Evolutionary conservation across 2,329 filamentous ascomycete species (phyloP).

Genomic region (Fusarium pininemorale): DNA sequence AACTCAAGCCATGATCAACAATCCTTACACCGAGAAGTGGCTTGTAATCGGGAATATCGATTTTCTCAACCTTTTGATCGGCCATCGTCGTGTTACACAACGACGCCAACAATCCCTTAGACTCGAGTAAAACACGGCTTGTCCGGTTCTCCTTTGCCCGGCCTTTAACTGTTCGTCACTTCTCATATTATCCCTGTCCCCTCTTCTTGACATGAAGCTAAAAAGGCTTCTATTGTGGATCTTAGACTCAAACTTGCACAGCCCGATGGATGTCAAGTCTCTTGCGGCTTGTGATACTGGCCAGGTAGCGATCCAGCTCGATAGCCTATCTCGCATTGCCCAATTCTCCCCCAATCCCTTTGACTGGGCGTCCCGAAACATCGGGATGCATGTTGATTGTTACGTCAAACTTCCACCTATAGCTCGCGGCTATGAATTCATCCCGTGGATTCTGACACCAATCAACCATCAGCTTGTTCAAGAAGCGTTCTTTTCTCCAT

Average conservation of each 20-base stretch:
- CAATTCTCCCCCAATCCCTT: neutral
- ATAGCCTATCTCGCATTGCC: slow-evolving; percentile 1
- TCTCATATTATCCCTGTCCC: neutral
- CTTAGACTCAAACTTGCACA: neutral
- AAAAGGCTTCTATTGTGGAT: slow-evolving; percentile 7
- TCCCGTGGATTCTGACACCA: neutral
- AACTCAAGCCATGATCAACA: neutral
- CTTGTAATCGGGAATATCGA: neutral
- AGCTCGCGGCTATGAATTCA: slow-evolving; percentile 2
- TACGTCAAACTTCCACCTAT: slow-evolving; percentile 10
- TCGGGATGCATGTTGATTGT: neutral
- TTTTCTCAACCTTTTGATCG: neutral
- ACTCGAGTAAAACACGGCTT: slow-evolving; percentile 1
- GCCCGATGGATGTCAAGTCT: neutral
- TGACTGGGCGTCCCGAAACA: neutral
- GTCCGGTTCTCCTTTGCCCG: neutral
- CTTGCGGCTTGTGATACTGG: neutral
- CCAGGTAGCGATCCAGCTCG: neutral
- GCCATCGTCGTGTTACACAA: slow-evolving; percentile 16
- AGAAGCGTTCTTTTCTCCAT: slow-evolving; percentile 21
- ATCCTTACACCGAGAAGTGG: slow-evolving; percentile 4
- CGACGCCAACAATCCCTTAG: neutral
- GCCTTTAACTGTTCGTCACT: neutral
- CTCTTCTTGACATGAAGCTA: neutral
- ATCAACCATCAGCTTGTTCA: neutral